A percentile compares a stretch with the other conserved stretches of the same genome.
These are phyloP conservation scores for Xylaria curta DNA, from an alignment of 495 filamentous ascomycete genomes.

Conservation along the genomic window DNA sequence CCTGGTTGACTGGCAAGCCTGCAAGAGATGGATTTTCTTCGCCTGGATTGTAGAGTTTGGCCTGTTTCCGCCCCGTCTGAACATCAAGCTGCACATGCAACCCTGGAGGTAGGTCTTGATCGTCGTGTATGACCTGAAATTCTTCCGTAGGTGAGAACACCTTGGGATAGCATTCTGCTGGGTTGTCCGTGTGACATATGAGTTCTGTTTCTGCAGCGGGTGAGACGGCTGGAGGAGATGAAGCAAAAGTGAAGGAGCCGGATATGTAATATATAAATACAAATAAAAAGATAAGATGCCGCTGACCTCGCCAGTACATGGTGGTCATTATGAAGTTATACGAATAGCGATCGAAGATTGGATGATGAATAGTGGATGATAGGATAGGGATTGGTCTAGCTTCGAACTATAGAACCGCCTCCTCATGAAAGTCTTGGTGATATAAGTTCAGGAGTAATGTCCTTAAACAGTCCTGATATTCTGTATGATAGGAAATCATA, in stretches of 20 bases:
- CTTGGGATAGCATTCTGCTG: constrained; percentile 67
- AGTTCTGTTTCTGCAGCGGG: constrained; percentile 52
- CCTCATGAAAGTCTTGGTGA: background rate
- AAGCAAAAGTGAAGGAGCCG: background rate
- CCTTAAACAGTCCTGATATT: background rate
- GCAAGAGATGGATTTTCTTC: constrained; percentile 51
- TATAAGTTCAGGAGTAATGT: background rate
- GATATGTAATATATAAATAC: background rate
- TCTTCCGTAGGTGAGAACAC: constrained; percentile 65
- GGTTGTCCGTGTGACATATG: constrained; percentile 67
- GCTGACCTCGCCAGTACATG: constrained; percentile 20
- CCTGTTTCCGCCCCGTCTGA: constrained; percentile 66
- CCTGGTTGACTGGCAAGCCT: constrained; percentile 54
- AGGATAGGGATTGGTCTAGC: background rate
- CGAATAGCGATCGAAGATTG: background rate
- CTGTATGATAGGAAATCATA: background rate
- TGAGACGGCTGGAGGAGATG: constrained; percentile 27
- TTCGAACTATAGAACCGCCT: background rate
- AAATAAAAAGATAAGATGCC: constrained; percentile 22
- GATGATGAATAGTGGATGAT: background rate
- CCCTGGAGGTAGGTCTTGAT: constrained; percentile 68
- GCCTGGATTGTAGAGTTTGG: constrained; percentile 62
- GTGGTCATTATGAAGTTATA: constrained; percentile 26
- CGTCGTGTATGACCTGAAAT: constrained; percentile 66
- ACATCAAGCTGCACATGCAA: constrained; percentile 70